Base-by-base conservation (phyloP, 2,329 filamentous ascomycete species). In the Davidsoniella virescens region DNA sequence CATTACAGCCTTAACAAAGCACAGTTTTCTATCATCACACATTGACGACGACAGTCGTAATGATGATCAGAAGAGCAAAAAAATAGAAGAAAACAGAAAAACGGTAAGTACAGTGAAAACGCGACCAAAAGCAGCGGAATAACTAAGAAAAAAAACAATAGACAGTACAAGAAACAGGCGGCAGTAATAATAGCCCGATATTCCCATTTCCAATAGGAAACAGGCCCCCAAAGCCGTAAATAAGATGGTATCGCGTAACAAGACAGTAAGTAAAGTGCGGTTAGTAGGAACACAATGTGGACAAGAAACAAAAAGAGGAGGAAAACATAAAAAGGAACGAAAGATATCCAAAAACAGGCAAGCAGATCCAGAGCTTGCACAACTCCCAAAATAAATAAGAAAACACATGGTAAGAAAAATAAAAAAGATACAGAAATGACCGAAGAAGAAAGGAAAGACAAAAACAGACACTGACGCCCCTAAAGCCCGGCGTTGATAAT, bases 311-410 rank as follows among this genome's bases (percentile, higher is more conserved):
- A 37, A 16, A 16, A 44, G 38, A 49, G 48, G 45, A 46, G 41
- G 47, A 17, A n/a, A 41, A 49, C 10, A 47, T 38, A 49, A 53
- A 38, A 54, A 43, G 51, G 49, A 10, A 40, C 44, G 23, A 42
- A 23, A 38, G 8, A 46, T 45, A 25, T 5, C 14, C 37, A 33
- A 33, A 33, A 33, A 33, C 23, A 29, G 5, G 14, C 12, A 17
- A 39, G 33, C 14, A 20, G 29, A 50, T 39, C 20, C 41, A 29
- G 23, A 43, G 29, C 33, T 41, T 20, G 7, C 17, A 23, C 25
- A 38, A 25, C 43, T 5, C 9, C 20, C n/a, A 40, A 44, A 36
- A 38, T 25, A 45, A 49, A 47, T 36, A 43, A 44, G 20, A 47
- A 44, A 39, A 50, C 41, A 43, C 50, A 43, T 39, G 50, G 44